These are phyloP conservation scores for Nothophytophthora sp. DNA, from an alignment of 352 stramenopile genomes.

Conservation along the genomic window DNA sequence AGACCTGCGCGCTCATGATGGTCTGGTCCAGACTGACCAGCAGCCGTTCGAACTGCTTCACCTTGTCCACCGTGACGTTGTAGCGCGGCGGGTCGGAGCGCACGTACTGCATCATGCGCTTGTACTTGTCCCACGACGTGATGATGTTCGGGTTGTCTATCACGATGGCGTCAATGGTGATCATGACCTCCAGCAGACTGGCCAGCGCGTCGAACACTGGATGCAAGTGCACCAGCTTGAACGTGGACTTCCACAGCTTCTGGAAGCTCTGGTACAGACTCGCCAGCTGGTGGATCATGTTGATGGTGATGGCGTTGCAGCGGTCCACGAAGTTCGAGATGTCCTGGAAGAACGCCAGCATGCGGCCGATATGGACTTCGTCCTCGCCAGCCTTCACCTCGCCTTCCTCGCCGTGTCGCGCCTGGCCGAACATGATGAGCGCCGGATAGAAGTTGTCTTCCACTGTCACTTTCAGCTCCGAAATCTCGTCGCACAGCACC, in stretches of 20 bases:
- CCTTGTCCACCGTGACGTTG: constrained; percentile 80
- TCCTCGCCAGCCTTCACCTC: constrained; percentile 76
- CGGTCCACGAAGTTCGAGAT: constrained; percentile 91
- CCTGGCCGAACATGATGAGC: constrained; percentile 90
- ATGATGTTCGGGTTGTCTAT: constrained; percentile 88
- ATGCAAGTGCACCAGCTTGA: constrained; percentile 84
- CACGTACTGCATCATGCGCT: constrained; percentile 91
- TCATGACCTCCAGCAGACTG: constrained; percentile 84
- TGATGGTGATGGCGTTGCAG: constrained; percentile 88
- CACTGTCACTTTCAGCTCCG: constrained; percentile 88
- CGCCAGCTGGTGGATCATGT: constrained; percentile 91
- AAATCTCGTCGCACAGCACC: constrained; percentile 90
- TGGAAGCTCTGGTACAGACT: constrained; percentile 88
- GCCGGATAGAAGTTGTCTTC: constrained; percentile 90
- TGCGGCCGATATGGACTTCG: constrained; percentile 84
- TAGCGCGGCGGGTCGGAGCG: constrained; percentile 80
- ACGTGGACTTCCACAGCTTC: constrained; percentile 89
- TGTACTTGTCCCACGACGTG: constrained; percentile 90
- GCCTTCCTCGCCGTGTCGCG: constrained; percentile 65
- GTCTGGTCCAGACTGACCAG: constrained; percentile 88
- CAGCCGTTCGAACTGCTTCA: constrained; percentile 87
- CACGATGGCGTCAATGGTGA: constrained; percentile 89
- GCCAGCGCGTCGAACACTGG: constrained; percentile 80
- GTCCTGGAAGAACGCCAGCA: constrained; percentile 90
- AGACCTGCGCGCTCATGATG: constrained; percentile 88